Evolutionary conservation across 257 asterid species (phyloP), one percentile per base, ranked within the genome.

Genomic region (Agastache rugosa): DNA sequence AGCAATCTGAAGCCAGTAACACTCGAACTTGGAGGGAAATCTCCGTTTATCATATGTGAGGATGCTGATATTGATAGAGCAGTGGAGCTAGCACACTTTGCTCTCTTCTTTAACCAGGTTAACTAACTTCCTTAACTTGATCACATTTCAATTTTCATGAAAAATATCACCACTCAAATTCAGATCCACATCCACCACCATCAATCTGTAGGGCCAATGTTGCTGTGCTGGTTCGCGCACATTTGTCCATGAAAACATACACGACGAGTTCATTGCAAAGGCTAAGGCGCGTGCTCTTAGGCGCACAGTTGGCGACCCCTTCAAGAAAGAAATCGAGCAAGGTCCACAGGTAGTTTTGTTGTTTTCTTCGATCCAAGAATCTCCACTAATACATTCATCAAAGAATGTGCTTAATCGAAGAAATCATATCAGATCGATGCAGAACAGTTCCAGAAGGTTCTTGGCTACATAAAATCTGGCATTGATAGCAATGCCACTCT

Each of bases 201-300:
- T 47, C 37, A 7, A 31, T 7, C 4, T 68, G 2, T 70, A 90
- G 97, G 97, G 97, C 5, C 96, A 91, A 83, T 87, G 96, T 59
- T 91, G 97, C 63, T 87, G 91, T 58, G 97, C 97, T 55, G 97
- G 94, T 51, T 91, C 97, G 53, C 94, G 97, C 64, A 91, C 96
- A 0, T 91, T 67, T 34, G 97, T 89, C 31, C 97, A 91, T 50
- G 96, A 91, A 70, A 79, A 84, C 3, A 73, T 91, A 61, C 80
- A 91, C 53, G 96, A 89, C 61, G 96, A 91, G 37, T 91, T 91
- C 71, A 17, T 88, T 8, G 94, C 86, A 72, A 91, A 89, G 74
- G 86, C 96, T 3, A 88, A 89, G 75, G 90, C 89, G 1, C 91
- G 92, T 35, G 96, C 96, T 29, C 15, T 84, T 72, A 84, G 37